Evolutionary conservation across 768 basidiomycete genomes (phyloP).

Genomic region (Trametes cubensis): DNA sequence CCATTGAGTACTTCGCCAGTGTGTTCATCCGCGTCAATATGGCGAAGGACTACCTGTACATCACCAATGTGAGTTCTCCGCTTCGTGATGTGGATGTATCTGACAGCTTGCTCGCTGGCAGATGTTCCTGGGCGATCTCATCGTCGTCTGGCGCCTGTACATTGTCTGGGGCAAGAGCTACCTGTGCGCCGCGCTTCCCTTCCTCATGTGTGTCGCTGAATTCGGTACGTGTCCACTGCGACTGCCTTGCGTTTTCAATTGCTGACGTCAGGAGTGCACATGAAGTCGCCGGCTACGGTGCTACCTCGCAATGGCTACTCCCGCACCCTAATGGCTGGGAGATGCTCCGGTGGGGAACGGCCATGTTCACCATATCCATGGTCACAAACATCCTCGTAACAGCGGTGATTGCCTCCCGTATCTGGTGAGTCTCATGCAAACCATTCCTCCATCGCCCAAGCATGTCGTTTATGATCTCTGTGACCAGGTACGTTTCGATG

Average conservation of each 20-base stretch:
- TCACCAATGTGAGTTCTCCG: slow-evolving; percentile 12
- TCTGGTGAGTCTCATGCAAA: slow-evolving; percentile 8
- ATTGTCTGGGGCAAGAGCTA: slow-evolving; percentile 9
- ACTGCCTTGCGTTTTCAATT: too few relatives aligned
- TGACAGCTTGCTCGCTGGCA: background rate
- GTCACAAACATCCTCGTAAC: slow-evolving; percentile 21
- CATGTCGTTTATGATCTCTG: too few relatives aligned
- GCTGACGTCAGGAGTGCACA: too few relatives aligned
- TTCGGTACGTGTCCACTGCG: slow-evolving; percentile 2
- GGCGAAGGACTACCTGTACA: slow-evolving; percentile 22
- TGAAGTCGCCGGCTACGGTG: slow-evolving; percentile 16
- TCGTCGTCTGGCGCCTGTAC: slow-evolving; percentile 17
- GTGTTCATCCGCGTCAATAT: slow-evolving; percentile 14
- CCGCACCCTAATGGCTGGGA: background rate
- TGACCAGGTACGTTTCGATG: background rate
- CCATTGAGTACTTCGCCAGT: slow-evolving; percentile 17
- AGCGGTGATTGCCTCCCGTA: slow-evolving; percentile 7
- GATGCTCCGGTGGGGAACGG: slow-evolving; percentile 6
- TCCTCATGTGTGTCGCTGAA: slow-evolving; percentile 5
- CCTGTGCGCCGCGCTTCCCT: slow-evolving; percentile 5
- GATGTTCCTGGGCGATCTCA: slow-evolving; percentile 14
- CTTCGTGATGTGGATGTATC: background rate
- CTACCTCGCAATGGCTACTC: slow-evolving; percentile 3
- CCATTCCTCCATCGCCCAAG: too few relatives aligned
- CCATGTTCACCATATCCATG: slow-evolving; percentile 15